Conservation (phyloP, 352 stramenopile genomes). For the Phytophthora cryptogea region DNA sequence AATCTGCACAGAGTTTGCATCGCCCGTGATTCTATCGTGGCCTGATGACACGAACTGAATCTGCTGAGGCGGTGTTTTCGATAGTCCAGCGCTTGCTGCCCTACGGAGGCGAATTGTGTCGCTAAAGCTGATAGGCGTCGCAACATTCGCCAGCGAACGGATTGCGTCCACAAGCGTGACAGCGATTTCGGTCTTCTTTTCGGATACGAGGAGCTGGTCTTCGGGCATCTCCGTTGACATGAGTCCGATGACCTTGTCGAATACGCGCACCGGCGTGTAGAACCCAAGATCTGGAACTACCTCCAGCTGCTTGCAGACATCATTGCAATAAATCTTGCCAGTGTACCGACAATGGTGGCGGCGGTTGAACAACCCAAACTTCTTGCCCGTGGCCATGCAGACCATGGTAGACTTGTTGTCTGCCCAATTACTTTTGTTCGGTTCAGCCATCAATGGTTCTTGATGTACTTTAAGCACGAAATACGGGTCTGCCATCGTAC, state of each 20-base stretch:
- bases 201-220: conserved; percentile 75
- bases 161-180: conserved; percentile 86
- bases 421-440: conserved; percentile 83
- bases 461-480: conserved; percentile 73
- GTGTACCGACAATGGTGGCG: conserved; percentile 89
- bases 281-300: conserved; percentile 83
- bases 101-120: conserved; percentile 64
- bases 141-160: conserved; percentile 44
- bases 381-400: conserved; percentile 86
- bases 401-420: conserved; percentile 85
- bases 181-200: conserved; percentile 90
- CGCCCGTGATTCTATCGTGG: conserved; percentile 49
- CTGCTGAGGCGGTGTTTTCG: conserved; percentile 60
- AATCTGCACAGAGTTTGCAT: conserved; percentile 52
- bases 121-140: conserved; percentile 77
- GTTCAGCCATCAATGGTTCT: conserved; percentile 54
- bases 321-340: conserved; percentile 87
- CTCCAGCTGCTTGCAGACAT: conserved; percentile 80
- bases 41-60: conserved; percentile 67
- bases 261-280: conserved; percentile 80
- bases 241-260: conserved; percentile 74
- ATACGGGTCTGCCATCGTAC: conserved; percentile 80
- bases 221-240: conserved; percentile 87
- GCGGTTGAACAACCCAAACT: conserved; percentile 88
- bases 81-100: conserved; percentile 46